Percentiles rank a stretch among this genome's conserved stretches.
These are phyloP conservation scores for Didymella exigua DNA, from an alignment of 2,329 filamentous ascomycete species.

Conservation along the genomic window DNA sequence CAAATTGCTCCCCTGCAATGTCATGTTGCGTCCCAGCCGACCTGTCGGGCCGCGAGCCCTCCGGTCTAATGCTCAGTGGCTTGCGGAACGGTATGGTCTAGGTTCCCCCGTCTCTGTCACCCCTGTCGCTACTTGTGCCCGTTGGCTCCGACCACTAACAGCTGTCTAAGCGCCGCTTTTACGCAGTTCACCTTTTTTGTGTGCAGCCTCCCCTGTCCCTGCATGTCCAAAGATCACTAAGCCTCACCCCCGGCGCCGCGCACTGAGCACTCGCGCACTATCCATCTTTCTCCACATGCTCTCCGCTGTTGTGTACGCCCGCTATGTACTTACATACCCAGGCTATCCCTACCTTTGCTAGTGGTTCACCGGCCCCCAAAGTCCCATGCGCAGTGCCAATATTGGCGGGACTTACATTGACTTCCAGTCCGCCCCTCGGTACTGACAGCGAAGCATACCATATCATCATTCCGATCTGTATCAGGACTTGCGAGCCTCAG, in stretches of 20 bases:
- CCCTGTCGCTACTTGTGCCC: slow-evolving; percentile 22
- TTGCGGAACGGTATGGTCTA: slow-evolving; percentile 25
- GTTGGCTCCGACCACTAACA: slow-evolving; percentile 34
- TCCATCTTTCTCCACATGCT: slow-evolving; percentile 46
- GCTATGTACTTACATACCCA: slow-evolving; percentile 40
- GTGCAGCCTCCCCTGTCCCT: slow-evolving; percentile 38
- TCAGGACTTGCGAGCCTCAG: not conserved
- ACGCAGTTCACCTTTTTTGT: slow-evolving; percentile 30
- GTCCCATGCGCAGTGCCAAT: slow-evolving; percentile 23
- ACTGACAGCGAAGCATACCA: slow-evolving; percentile 33
- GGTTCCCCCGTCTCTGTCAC: slow-evolving; percentile 26
- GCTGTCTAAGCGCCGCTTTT: slow-evolving; percentile 21
- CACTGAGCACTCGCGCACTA: slow-evolving; percentile 45
- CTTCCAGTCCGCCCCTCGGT: slow-evolving; percentile 7
- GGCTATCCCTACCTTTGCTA: slow-evolving; percentile 42
- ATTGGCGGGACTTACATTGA: slow-evolving; percentile 14
- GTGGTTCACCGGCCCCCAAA: slow-evolving; percentile 34
- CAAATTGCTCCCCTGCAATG: slow-evolving; percentile 32
- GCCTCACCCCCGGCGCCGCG: slow-evolving; percentile 33
- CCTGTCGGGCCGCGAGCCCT: slow-evolving; percentile 34
- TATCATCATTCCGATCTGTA: slow-evolving; percentile 9
- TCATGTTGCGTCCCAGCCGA: slow-evolving; percentile 41
- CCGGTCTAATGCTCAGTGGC: slow-evolving; percentile 34
- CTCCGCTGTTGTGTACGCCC: slow-evolving; percentile 38
- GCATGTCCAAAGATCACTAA: slow-evolving; percentile 31